Evolutionary conservation across 2,329 filamentous ascomycete species (phyloP).

Genomic region (Cordyceps militaris): DNA sequence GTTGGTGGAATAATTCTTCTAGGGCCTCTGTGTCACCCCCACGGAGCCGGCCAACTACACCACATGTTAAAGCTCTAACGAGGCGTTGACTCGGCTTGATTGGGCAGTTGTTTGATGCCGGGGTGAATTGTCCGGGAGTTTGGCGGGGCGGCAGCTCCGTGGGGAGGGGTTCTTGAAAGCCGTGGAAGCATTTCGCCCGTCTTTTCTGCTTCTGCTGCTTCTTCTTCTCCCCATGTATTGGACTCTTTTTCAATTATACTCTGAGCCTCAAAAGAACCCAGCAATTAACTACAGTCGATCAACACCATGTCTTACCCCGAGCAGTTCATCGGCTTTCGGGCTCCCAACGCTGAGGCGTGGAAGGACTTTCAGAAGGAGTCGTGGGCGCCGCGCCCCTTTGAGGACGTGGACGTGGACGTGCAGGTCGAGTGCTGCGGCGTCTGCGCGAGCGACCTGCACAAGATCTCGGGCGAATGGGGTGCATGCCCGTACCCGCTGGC

Average conservation of each 20-base stretch:
- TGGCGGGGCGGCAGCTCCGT: not conserved
- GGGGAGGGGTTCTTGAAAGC: not conserved
- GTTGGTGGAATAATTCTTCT: not conserved
- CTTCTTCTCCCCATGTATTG: not conserved
- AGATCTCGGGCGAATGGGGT: conserved; percentile 62
- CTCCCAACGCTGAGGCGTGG: conserved; percentile 46
- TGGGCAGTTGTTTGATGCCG: not conserved
- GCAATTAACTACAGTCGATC: not conserved
- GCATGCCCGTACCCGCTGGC: conserved; percentile 54
- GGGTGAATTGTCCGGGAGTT: not conserved
- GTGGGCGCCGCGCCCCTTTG: conserved; percentile 79
- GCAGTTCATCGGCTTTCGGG: conserved; percentile 55
- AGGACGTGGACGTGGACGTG: conserved; percentile 80
- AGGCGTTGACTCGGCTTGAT: not conserved
- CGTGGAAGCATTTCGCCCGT: not conserved
- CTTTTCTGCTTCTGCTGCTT: not conserved
- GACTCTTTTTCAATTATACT: not conserved
- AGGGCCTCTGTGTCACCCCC: not conserved
- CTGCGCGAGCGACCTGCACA: conserved; percentile 67
- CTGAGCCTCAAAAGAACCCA: too few relatives aligned
- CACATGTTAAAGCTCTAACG: not conserved
- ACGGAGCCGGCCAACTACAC: not conserved
- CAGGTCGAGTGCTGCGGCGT: conserved; percentile 77
- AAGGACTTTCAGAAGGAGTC: conserved; percentile 62
- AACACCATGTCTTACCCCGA: conserved; percentile 41